Conservation (phyloP, 768 basidiomycete species). For the Chalciporus chontae region DNA sequence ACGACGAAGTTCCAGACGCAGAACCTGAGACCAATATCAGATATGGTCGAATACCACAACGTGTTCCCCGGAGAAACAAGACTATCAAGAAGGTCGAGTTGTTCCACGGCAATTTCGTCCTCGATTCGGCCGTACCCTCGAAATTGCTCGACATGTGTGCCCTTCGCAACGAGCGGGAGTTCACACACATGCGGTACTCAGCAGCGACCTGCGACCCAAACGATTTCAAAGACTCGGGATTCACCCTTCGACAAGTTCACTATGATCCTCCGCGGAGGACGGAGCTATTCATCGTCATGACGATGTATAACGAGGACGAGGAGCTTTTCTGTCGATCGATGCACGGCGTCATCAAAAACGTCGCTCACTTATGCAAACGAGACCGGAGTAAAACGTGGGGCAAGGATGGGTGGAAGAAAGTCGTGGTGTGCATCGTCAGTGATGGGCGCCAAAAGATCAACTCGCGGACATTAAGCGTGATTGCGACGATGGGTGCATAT, state of each 20-base stretch:
- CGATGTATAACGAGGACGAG: conserved; percentile 97
- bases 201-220: conserved; percentile 97
- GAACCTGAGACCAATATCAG: conserved; percentile 59
- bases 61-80: conserved; percentile 86
- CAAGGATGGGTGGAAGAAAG: conserved; percentile 97
- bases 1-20: conserved; percentile 27
- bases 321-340: conserved; percentile 88
- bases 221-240: conserved; percentile 76
- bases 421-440: conserved; percentile 88
- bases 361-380: conserved; percentile 83
- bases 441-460: conserved; percentile 87
- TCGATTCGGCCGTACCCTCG: conserved; percentile 87
- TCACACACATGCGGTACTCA: conserved; percentile 93
- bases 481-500: conserved; percentile 92
- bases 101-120: conserved; percentile 90
- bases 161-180: conserved; percentile 78
- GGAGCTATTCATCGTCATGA: conserved; percentile 96
- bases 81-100: conserved; percentile 93
- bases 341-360: conserved; percentile 95
- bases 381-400: conserved; percentile 94
- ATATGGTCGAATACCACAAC: conserved; percentile 88
- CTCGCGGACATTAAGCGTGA: conserved; percentile 73
- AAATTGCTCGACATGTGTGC: conserved; percentile 85
- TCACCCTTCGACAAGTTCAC: conserved; percentile 85
- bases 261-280: conserved; percentile 90